A percentile compares a stretch with the other conserved stretches of the same genome.
Evolutionary conservation across 176 grass and related monocot species (phyloP).

Genomic region (Juncus inflexus): DNA sequence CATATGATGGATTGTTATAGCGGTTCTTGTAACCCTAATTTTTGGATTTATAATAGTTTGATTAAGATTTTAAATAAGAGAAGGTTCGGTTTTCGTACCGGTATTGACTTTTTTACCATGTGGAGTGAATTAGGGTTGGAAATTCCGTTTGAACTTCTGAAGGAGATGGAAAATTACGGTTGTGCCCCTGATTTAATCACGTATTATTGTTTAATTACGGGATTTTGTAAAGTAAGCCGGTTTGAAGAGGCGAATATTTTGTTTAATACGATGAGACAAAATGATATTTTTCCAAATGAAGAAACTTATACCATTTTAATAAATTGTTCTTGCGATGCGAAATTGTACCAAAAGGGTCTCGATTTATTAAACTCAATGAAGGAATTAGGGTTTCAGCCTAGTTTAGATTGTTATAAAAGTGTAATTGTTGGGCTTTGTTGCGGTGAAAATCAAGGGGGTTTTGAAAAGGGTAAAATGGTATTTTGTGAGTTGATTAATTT

Average conservation of each 20-base stretch:
- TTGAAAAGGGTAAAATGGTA: conserved; percentile 52
- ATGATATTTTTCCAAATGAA: conserved; percentile 54
- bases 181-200: conserved; percentile 40
- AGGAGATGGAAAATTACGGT: conserved; percentile 58
- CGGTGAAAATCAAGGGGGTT: conserved; percentile 26
- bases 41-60: conserved; percentile 58
- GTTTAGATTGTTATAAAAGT: conserved; percentile 54
- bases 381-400: conserved; percentile 57
- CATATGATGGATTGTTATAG: conserved; percentile 47
- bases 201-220: conserved; percentile 53
- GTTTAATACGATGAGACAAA: conserved; percentile 59
- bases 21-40: conserved; percentile 61
- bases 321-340: conserved; percentile 61
- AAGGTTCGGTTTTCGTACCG: conserved; percentile 28
- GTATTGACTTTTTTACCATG: conserved; percentile 39
- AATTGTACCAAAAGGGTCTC: conserved; percentile 51
- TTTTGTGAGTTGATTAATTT: conserved; percentile 55
- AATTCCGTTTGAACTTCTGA: conserved; percentile 48
- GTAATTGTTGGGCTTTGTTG: conserved; percentile 60
- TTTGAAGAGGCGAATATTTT: conserved; percentile 55
- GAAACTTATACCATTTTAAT: conserved; percentile 63
- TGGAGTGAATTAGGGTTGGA: conserved; percentile 61
- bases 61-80: conserved; percentile 60
- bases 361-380: conserved; percentile 46
- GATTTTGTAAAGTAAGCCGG: conserved; percentile 61